Evolutionary conservation across 2,329 filamentous ascomycete genomes (phyloP), one percentile per base, ranked within the genome.

Genomic region (Penicillium griseofulvum): DNA sequence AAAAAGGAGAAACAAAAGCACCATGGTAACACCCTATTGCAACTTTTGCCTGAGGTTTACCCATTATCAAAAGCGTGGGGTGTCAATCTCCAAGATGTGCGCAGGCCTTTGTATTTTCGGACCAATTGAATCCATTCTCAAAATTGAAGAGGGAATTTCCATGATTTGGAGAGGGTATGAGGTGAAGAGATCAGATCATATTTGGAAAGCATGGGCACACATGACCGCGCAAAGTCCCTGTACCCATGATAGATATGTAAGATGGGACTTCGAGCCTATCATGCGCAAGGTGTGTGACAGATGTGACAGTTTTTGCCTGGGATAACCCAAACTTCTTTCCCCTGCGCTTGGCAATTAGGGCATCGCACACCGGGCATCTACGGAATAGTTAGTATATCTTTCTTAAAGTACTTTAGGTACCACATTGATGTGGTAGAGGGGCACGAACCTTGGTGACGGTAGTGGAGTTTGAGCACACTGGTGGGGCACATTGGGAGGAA

Each of bases 281-380:
- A 65, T 42, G 65, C 64, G 63, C 72, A 69, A 43, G 68, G 56
- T 3, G 70, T 72, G 11, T 74, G 71, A 52, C 75, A 78, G 38
- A 73, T 62, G 59, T 77, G 75, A 56, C 76, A 78, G 58, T 72
- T 68, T 55, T 76, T 77, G n/a, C 76, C 76, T 6, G 76, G 75
- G 52, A 78, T 78, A 3, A 78, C 76, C 76, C 76, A 78, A 24
- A 69, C 65, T 60, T 76, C 74, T 49, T 71, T 62, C 24, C 74
- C 74, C 7, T 68, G 52, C 3, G 55, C 57, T 47, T 63, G 53
- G 54, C 76, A 78, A 17, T 59, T 73, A 29, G 74, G 74, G 55
- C 76, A 78, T 29, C 70, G 68, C 19, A 76, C 70, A 56, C 76
- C 76, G n/a, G 75, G 74, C 76, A 78, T 77, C 75, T 78, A 3